Conservation (phyloP, 1,284 basidiomycete species). For the Ustilago shanxiensis region DNA sequence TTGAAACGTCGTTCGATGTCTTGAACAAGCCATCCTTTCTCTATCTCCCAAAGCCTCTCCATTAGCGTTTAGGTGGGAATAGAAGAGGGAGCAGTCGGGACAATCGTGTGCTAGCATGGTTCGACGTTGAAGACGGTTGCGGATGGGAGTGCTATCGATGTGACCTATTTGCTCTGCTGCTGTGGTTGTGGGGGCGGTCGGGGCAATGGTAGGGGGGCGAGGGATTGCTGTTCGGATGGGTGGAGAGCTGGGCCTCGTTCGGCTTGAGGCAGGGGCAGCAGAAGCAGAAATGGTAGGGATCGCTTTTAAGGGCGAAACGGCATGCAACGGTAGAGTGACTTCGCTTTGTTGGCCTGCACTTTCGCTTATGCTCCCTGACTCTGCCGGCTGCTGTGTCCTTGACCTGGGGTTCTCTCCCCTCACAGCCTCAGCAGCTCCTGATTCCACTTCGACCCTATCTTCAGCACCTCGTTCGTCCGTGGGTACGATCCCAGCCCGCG, state of each 20-base stretch:
- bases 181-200: neutral
- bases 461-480: neutral
- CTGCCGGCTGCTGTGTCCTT: neutral
- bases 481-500: conserved; percentile 9
- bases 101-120: conserved; percentile 31
- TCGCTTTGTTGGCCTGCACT: conserved; percentile 25
- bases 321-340: conserved; percentile 18
- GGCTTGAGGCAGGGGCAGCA: neutral
- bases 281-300: neutral
- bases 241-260: neutral
- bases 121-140: conserved; percentile 21
- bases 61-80: conserved; percentile 13
- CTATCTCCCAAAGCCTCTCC: conserved; percentile 2
- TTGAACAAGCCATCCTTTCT: conserved; percentile 28
- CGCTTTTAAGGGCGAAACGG: neutral
- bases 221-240: neutral
- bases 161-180: conserved; percentile 8
- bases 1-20: conserved; percentile 30
- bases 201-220: neutral
- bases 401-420: neutral
- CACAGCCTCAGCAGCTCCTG: neutral
- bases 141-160: conserved; percentile 32
- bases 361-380: neutral
- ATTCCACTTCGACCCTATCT: neutral
- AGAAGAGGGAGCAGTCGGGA: conserved; percentile 46